Evolutionary conservation across 257 asterid genomes (phyloP).

Genomic region (Asclepias syriaca): DNA sequence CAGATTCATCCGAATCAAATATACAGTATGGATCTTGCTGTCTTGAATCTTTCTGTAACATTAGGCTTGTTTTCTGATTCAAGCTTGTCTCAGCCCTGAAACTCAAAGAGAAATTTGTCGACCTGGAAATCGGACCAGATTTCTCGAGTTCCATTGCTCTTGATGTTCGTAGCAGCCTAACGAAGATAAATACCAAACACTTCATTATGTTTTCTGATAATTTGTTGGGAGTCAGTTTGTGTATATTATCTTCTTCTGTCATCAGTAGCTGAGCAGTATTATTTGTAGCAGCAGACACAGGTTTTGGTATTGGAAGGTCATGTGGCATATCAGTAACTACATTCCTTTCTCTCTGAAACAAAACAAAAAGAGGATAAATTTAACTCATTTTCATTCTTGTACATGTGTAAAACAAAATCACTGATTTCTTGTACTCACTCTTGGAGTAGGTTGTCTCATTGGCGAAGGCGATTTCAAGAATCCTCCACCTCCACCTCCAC

Average conservation of each 20-base stretch:
- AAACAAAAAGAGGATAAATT: neutral
- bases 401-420: too few species aligned
- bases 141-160: slow-evolving; percentile 77
- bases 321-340: slow-evolving; percentile 18
- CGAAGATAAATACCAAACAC: slow-evolving; percentile 63
- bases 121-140: slow-evolving; percentile 59
- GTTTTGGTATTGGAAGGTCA: slow-evolving; percentile 26
- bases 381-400: too few species aligned
- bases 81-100: slow-evolving; percentile 64
- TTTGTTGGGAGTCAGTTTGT: slow-evolving; percentile 80
- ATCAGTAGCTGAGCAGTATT: slow-evolving; percentile 37
- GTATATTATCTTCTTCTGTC: slow-evolving; percentile 57
- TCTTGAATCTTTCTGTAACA: slow-evolving; percentile 57
- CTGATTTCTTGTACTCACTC: slow-evolving; percentile 29
- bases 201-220: slow-evolving; percentile 82
- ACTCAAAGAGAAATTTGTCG: slow-evolving; percentile 58
- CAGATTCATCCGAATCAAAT: slow-evolving; percentile 61
- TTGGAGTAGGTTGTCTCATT: slow-evolving; percentile 55
- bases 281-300: slow-evolving; percentile 8
- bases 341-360: slow-evolving; percentile 52
- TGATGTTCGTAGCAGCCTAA: slow-evolving; percentile 69
- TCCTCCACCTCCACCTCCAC: too few species aligned
- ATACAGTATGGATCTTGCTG: slow-evolving; percentile 95
- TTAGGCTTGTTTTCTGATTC: slow-evolving; percentile 28
- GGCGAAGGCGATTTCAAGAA: slow-evolving; percentile 53